A percentile compares a stretch with the other conserved stretches of the same genome.
Conservation (phyloP, 108 stramenopile genomes). For the Cylindrotheca closterium region DNA sequence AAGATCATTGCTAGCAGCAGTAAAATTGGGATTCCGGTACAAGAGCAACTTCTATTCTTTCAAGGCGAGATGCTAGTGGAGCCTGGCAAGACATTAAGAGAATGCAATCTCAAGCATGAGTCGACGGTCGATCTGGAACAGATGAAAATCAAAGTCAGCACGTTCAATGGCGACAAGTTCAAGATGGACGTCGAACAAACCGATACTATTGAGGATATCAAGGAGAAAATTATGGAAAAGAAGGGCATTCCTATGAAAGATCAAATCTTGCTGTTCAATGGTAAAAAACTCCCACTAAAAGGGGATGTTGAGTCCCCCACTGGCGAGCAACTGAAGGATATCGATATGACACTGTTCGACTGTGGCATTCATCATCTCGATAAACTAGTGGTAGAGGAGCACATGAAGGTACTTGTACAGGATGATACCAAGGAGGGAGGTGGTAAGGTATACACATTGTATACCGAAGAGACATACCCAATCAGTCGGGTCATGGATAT, state of each 20-base stretch:
- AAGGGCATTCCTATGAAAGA: constrained; percentile 22
- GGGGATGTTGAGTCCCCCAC: no score
- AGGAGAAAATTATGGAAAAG: constrained; percentile 16
- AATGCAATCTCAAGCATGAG: neutral
- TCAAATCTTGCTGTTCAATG: constrained; percentile 20
- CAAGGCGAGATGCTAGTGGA: neutral
- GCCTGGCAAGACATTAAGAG: constrained; percentile 13
- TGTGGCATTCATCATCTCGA: no score
- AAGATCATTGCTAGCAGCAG: constrained; percentile 2
- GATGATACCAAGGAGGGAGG: no score
- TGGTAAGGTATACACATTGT: no score
- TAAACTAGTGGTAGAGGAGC: no score
- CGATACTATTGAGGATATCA: constrained; percentile 20
- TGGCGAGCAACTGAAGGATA: no score
- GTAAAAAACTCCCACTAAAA: constrained; percentile 12
- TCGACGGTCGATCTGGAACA: neutral
- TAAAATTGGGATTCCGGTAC: constrained; percentile 20
- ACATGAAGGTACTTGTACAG: no score
- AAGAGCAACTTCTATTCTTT: constrained; percentile 12
- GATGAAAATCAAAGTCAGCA: constrained; percentile 10
- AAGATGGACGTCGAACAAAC: constrained; percentile 3
- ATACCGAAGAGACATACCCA: no score
- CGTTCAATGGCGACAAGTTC: constrained; percentile 5
- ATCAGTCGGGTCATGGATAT: no score
- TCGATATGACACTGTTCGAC: no score